These are phyloP conservation scores for Naganishia kalamii DNA, from an alignment of 768 basidiomycete species.

Conservation along the genomic window DNA sequence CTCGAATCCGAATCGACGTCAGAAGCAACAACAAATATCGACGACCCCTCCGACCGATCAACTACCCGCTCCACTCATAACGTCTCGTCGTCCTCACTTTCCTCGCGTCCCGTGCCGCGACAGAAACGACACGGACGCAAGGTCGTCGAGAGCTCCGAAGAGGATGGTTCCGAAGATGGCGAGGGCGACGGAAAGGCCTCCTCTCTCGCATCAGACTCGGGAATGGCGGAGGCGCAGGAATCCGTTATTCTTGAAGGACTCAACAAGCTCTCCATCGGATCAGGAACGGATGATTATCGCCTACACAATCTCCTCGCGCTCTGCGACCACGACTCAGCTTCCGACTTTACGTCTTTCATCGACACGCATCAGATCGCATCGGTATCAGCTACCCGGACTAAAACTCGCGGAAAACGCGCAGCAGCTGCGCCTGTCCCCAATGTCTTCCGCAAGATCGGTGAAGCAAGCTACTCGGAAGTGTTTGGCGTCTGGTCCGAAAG, in stretches of 20 bases:
- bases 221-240: background rate
- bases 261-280: background rate
- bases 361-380: background rate
- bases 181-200: background rate
- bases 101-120: background rate
- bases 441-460: slow-evolving; percentile 76
- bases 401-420: background rate
- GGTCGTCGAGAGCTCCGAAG: background rate
- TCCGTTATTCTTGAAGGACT: background rate
- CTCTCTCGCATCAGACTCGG: background rate
- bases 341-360: slow-evolving; percentile 4
- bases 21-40: too few species aligned
- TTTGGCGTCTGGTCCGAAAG: slow-evolving; percentile 53
- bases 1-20: too few species aligned
- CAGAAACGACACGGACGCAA: slow-evolving; percentile 5
- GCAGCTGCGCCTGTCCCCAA: background rate
- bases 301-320: background rate
- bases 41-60: background rate
- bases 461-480: slow-evolving; percentile 95
- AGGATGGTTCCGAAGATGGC: background rate
- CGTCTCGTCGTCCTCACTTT: background rate
- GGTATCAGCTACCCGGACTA: background rate
- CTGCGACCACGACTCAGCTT: slow-evolving; percentile 1
- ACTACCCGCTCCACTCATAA: background rate
- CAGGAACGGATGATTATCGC: background rate